These are phyloP conservation scores for Pseudogymnoascus destructans DNA, from an alignment of 2,329 filamentous ascomycete genomes.

Conservation along the genomic window DNA sequence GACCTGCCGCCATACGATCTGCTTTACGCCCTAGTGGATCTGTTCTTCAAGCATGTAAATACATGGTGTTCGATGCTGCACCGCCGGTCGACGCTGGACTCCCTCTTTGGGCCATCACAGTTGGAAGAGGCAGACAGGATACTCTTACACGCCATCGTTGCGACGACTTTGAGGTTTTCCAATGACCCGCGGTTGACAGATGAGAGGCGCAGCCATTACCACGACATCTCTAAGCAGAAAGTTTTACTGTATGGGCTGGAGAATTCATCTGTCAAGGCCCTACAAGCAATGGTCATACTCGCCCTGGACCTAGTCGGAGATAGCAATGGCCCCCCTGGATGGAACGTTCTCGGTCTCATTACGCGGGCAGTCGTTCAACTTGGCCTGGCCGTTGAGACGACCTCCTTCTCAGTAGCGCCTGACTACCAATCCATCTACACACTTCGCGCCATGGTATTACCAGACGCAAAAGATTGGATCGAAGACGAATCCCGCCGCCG, in stretches of 20 bases:
- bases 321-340: slow-evolving; percentile 80
- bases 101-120: slow-evolving; percentile 63
- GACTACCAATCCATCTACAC: slow-evolving; percentile 81
- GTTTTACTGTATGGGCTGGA: slow-evolving; percentile 81
- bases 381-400: slow-evolving; percentile 70
- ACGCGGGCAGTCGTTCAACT: slow-evolving; percentile 80
- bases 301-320: slow-evolving; percentile 74
- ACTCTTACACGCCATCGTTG: slow-evolving; percentile 76
- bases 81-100: slow-evolving; percentile 66
- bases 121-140: slow-evolving; percentile 73
- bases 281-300: slow-evolving; percentile 78
- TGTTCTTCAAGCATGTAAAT: slow-evolving; percentile 71
- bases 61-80: slow-evolving; percentile 87
- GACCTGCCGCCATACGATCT: slow-evolving; percentile 65
- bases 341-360: slow-evolving; percentile 83
- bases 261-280: slow-evolving; percentile 74
- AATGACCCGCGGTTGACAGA: slow-evolving; percentile 62
- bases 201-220: slow-evolving; percentile 60
- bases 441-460: slow-evolving; percentile 68
- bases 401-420: slow-evolving; percentile 65
- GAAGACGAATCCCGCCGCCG: slow-evolving; percentile 78
- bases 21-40: slow-evolving; percentile 57
- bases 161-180: slow-evolving; percentile 75
- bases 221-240: slow-evolving; percentile 69
- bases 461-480: slow-evolving; percentile 72